phyloP scores from a whole-genome alignment of 1,284 basidiomycete genomes.

The Cutaneotrichosporon arboriforme region DNA sequence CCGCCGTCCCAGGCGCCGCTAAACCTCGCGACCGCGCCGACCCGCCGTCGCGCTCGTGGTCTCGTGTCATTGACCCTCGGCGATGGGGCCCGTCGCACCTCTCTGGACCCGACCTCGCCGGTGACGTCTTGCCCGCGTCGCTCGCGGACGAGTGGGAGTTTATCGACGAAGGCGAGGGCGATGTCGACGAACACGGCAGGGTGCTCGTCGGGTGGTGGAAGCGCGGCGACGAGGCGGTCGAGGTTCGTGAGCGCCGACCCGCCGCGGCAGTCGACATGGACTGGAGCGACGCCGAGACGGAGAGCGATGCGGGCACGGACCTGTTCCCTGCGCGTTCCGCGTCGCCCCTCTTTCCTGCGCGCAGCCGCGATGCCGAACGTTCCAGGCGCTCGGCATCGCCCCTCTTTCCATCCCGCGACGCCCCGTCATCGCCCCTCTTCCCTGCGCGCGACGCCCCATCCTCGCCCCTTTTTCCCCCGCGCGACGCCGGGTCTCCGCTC shows the following conservation, averaged over 20 bases:
- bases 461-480: conserved; percentile 19
- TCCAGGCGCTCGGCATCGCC: conserved; percentile 10
- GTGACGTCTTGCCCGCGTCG: background rate
- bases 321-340: conserved; percentile 9
- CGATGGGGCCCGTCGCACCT: conserved; percentile 24
- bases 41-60: conserved; percentile 17
- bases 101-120: conserved; percentile 1
- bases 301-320: conserved; percentile 1
- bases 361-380: background rate
- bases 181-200: conserved; percentile 12
- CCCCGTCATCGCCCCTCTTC: conserved; percentile 20
- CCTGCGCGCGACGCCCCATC: conserved; percentile 7
- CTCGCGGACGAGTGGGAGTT: conserved; percentile 9
- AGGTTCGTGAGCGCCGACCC: conserved; percentile 5
- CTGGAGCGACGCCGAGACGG: conserved; percentile 5
- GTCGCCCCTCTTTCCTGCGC: conserved; percentile 21
- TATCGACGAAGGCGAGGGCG: conserved; percentile 2
- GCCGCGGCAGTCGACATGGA: background rate
- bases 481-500: background rate
- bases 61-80: conserved; percentile 35
- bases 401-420: conserved; percentile 8
- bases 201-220: conserved; percentile 12
- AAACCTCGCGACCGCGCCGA: background rate
- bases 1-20: background rate
- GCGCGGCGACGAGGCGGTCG: conserved; percentile 1